phyloP scores from a whole-genome alignment of 1,284 basidiomycete genomes.

The Kalmanozyma brasiliensis region DNA sequence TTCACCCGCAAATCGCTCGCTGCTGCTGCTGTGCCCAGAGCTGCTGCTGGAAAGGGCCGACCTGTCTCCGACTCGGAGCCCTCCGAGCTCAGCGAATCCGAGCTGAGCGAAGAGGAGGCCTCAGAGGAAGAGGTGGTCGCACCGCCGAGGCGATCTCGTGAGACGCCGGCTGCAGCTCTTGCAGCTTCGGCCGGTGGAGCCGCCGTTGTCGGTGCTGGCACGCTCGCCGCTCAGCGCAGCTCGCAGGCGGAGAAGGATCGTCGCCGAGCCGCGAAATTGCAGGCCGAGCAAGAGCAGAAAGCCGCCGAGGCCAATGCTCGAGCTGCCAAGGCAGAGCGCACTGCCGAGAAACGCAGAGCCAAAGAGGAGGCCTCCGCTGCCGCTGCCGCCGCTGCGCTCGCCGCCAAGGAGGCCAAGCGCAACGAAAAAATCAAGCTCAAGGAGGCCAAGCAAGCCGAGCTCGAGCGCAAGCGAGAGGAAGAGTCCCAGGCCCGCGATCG shows the following conservation, averaged over 20 bases:
- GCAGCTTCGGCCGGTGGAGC: conserved; percentile 19
- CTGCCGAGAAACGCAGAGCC: conserved; percentile 35
- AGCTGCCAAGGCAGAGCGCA: conserved; percentile 30
- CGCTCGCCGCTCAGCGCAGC: conserved; percentile 24
- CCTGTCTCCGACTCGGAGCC: conserved; percentile 9
- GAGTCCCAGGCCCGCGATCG: conserved; percentile 41
- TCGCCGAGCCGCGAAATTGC: conserved; percentile 20
- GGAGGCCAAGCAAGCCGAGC: conserved; percentile 34
- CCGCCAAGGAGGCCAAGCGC: conserved; percentile 46
- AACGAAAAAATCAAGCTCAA: conserved; percentile 34
- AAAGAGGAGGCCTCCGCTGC: conserved; percentile 46
- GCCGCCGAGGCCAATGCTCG: conserved; percentile 28
- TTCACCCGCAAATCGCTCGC: conserved; percentile 23
- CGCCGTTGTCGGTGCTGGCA: conserved; percentile 13
- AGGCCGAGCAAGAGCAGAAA: conserved; percentile 32
- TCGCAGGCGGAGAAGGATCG: conserved; percentile 26
- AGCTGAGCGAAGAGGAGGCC: conserved; percentile 20
- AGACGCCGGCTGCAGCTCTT: conserved; percentile 28
- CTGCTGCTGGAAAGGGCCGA: conserved; percentile 4
- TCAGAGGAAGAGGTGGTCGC: conserved; percentile 10
- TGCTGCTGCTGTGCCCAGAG: conserved; percentile 11
- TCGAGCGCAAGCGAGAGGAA: conserved; percentile 35
- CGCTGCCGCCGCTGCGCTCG: conserved; percentile 43
- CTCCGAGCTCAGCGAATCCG: conserved; percentile 27
- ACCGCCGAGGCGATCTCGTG: conserved; percentile 15